Evolutionary conservation across 2,329 filamentous ascomycete genomes (phyloP).

Genomic region (Aureobasidium leucospermi): DNA sequence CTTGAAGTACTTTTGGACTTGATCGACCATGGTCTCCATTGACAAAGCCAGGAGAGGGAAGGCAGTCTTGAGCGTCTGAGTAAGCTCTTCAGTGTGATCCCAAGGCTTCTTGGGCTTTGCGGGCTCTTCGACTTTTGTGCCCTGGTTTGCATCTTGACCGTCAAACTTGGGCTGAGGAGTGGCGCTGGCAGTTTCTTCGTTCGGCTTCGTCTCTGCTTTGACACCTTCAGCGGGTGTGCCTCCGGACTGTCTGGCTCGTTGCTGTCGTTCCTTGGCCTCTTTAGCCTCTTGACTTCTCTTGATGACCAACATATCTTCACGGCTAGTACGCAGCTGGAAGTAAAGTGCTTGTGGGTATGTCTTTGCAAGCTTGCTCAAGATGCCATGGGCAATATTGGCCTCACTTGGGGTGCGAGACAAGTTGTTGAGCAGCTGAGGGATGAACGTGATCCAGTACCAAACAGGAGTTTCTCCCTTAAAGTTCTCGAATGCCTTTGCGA

Average conservation of each 20-base stretch:
- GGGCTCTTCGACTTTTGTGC: slow-evolving; percentile 30
- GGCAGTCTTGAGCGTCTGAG: slow-evolving; percentile 90
- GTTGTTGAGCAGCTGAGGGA: slow-evolving; percentile 88
- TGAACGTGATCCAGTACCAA: slow-evolving; percentile 99
- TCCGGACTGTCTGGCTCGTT: slow-evolving; percentile 49
- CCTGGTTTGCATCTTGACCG: slow-evolving; percentile 19
- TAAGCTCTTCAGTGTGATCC: slow-evolving; percentile 94
- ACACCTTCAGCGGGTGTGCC: slow-evolving; percentile 23
- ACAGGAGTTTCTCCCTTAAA: slow-evolving; percentile 96
- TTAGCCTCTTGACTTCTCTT: slow-evolving; percentile 74
- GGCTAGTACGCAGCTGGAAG: slow-evolving; percentile 86
- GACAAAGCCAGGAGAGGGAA: slow-evolving; percentile 92
- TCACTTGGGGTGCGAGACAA: slow-evolving; percentile 72
- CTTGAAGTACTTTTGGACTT: slow-evolving; percentile 98
- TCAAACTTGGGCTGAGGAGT: slow-evolving; percentile 26
- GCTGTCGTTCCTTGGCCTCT: slow-evolving; percentile 47
- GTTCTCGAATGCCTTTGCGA: slow-evolving; percentile 82
- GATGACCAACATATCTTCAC: slow-evolving; percentile 88
- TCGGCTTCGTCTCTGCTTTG: slow-evolving; percentile 36
- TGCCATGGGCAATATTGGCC: slow-evolving; percentile 73
- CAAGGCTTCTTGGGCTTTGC: slow-evolving; percentile 68
- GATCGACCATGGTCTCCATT: slow-evolving; percentile 99
- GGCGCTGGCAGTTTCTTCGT: slow-evolving; percentile 29
- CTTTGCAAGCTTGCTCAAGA: slow-evolving; percentile 90
- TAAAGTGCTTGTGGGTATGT: slow-evolving; percentile 90